Base-by-base conservation (phyloP, 441 rosid species). In the Mallotus repandus region DNA sequence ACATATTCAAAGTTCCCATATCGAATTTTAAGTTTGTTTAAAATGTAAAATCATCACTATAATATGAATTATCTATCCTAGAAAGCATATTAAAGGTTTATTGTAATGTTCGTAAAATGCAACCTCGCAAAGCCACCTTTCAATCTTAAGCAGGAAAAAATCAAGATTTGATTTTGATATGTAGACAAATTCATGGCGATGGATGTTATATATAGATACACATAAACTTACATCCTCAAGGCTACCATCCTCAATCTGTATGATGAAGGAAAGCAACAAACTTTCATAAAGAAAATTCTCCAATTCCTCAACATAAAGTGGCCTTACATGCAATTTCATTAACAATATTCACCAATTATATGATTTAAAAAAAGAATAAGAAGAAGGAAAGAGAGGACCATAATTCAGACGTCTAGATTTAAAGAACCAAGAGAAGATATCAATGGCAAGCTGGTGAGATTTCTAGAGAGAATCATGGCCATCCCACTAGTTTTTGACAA, bases 211-310 rank as follows among this genome's bases (percentile, higher is more conserved):
- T n/a, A n/a, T n/a, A n/a, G n/a, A n/a, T n/a, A n/a, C n/a, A n/a
- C n/a, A n/a, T 14, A 29, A 46, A 49, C 53, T 0, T 11, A 53
- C 96, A 87, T 91, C 87, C 74, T 93, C 97, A 72, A 88, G 89
- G 89, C 95, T 93, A 56, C 96, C 98, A 77, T 93, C 96, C 74
- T 93, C 98, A 9, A 89, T 83, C 78, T 89, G 90, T 46, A 97
- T 89, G 73, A 87, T 91, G 80, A 93, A 89, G 65, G 88, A 83
- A 55, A 93, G 86, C 63, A 92, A 80, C 87, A 91, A 75, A 71
- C 78, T 82, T 81, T 93, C 95, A 70, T 93, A 87, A 50, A 92
- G 86, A 69, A 90, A 79, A 71, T 77, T 87, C 85, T 92, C 96
- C 38, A 92, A 78, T 63, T 92, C 94, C 69, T 90, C 96, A 38